Base-by-base conservation (phyloP, 2,329 filamentous ascomycete species). In the Ceratocystiopsis minuta region DNA sequence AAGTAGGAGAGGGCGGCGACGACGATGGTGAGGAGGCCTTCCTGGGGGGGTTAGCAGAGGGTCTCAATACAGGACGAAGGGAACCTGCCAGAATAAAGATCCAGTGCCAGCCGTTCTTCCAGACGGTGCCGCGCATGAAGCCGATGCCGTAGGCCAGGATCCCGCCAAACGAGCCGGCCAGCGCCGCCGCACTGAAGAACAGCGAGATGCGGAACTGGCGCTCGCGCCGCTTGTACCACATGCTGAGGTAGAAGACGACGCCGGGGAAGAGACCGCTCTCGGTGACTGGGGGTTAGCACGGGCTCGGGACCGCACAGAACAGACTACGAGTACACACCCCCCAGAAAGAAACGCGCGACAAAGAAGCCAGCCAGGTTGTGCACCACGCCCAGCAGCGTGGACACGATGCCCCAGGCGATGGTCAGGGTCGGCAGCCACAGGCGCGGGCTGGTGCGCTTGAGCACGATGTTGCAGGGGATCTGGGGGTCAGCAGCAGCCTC, bases 381-480 rank as follows among this genome's bases (percentile, higher is more conserved):
- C 4, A 62, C 58, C 1, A 59, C 57, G 6, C 58, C 59, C 36
- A 61, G 56, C 40, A 59, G 60, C 33, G 57, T 55, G 0, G 61
- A 54, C 6, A 61, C 54, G 16, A 58, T 49, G 9, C 74, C 72
- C 74, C 73, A 78, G 1, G 63, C 52, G 11, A 64, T 58, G 0
- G 72, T 68, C 34, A 78, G 57, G 3, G 67, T 58, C 0, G 74
- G 67, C 3, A 78, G 56, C 72, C 72, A 78, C 38, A 76, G 59
- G 42, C 62, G 67, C 0, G 73, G 72, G 0, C 69, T 73, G 7
- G 72, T 57, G 38, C 68, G 72, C 51, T 78, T 78, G 39, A 80
- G 57, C 15, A 79, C 60, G 0, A 80, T 58, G 50, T 79, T 79
- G 47, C 69, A 72, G 4, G 75, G 75, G 9, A 79, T 56, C 51